phyloP scores from a whole-genome alignment of 2,329 filamentous ascomycete species.

The Botrytis cinerea region DNA sequence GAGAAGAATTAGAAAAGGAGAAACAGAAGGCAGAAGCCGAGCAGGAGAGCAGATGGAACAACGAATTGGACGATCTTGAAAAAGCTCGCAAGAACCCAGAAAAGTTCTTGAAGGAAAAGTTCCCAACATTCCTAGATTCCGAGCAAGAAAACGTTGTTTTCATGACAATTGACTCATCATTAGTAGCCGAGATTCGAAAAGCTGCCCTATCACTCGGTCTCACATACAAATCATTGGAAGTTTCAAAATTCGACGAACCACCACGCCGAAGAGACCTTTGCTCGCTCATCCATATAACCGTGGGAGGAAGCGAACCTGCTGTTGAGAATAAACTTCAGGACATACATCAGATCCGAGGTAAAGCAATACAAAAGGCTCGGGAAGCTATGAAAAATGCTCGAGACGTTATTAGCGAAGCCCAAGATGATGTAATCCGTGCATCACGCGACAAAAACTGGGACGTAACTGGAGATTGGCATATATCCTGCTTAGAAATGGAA shows the following conservation, averaged over 20 bases:
- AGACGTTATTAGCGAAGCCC: background rate
- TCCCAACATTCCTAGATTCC: background rate
- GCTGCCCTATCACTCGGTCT: background rate
- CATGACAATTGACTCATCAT: background rate
- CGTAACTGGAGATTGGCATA: constrained; percentile 7
- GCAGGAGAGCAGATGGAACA: background rate
- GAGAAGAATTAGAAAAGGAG: background rate
- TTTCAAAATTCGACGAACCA: background rate
- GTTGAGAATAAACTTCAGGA: too few species aligned
- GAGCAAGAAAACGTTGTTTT: background rate
- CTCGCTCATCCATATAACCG: background rate
- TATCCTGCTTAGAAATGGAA: background rate
- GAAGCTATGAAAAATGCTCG: background rate
- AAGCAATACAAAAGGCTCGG: too few species aligned
- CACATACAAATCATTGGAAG: too few species aligned
- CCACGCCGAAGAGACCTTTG: background rate
- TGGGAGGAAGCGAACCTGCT: background rate
- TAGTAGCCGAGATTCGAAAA: background rate
- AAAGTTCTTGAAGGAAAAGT: background rate
- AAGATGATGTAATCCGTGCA: background rate
- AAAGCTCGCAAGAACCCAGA: background rate
- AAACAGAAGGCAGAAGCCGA: background rate
- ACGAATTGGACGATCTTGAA: background rate
- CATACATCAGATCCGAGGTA: background rate
- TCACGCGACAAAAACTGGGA: background rate